Percentiles rank a stretch among this genome's conserved stretches.
Conservation (phyloP, 306 rosid species). For the Vigna reflexopilosa region DNA sequence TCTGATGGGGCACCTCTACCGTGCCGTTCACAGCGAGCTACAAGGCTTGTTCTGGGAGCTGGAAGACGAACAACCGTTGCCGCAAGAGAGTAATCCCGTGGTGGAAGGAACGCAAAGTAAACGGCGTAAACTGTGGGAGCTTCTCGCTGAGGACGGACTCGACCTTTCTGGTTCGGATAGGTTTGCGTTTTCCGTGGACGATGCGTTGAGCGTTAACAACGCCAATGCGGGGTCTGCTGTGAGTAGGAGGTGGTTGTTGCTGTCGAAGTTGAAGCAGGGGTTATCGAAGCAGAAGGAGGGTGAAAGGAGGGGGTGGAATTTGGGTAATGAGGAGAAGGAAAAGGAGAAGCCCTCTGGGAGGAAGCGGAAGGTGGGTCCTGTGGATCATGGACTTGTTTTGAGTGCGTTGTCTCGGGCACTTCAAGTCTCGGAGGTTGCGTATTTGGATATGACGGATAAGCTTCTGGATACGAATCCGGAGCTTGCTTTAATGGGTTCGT, state of each 20-base stretch:
- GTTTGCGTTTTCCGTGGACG: conserved; percentile 91
- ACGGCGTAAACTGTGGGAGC: conserved; percentile 82
- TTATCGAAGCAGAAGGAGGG: conserved; percentile 83
- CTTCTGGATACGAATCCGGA: conserved; percentile 79
- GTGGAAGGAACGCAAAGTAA: conserved; percentile 55
- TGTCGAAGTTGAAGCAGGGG: conserved; percentile 82
- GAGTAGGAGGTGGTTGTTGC: conserved; percentile 76
- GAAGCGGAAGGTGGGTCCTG: conserved; percentile 80
- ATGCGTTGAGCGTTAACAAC: conserved; percentile 80
- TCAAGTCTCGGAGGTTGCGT: conserved; percentile 71
- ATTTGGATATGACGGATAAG: conserved; percentile 89
- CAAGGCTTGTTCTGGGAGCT: conserved; percentile 89
- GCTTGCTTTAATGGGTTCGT: conserved; percentile 95
- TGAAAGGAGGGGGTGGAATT: conserved; percentile 52
- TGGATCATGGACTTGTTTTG: conserved; percentile 78
- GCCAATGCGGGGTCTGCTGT: conserved; percentile 80
- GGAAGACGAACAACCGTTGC: conserved; percentile 42
- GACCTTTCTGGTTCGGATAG: conserved; percentile 96
- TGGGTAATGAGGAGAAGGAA: conserved; percentile 74
- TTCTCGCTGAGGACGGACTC: conserved; percentile 84
- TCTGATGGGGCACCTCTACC: conserved; percentile 84
- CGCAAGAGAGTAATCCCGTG: conserved; percentile 41
- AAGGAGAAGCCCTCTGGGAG: conserved; percentile 64
- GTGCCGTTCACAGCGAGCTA: conserved; percentile 81
- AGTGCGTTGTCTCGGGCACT: conserved; percentile 84